Percentiles rank a stretch among this genome's conserved stretches.
Conservation (phyloP, 768 basidiomycete species). For the Rhodotorula toruloides region DNA sequence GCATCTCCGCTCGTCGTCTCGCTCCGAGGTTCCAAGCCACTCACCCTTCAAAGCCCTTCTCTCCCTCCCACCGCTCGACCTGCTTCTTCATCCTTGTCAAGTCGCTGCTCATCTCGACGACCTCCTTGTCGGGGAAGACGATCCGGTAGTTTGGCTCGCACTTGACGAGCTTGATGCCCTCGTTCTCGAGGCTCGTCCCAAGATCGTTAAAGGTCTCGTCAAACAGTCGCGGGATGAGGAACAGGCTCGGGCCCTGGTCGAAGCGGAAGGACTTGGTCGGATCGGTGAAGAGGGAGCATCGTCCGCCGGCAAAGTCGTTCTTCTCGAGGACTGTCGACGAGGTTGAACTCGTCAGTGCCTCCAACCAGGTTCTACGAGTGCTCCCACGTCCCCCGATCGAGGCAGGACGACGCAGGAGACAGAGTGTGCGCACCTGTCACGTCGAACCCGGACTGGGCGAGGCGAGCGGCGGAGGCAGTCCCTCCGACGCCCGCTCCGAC, state of each 20-base stretch:
- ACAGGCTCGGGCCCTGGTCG: constrained; percentile 41
- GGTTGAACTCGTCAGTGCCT: background rate
- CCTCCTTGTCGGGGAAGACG: constrained; percentile 50
- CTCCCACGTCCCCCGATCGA: background rate
- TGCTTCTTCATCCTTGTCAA: constrained; percentile 47
- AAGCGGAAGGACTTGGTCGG: constrained; percentile 47
- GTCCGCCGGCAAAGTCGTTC: constrained; percentile 50
- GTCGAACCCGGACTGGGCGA: constrained; percentile 49
- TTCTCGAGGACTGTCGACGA: constrained; percentile 45
- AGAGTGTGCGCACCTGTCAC: constrained; percentile 41
- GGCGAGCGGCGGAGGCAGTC: constrained; percentile 48
- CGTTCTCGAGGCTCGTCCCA: constrained; percentile 45
- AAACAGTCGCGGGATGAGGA: constrained; percentile 48
- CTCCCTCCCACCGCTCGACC: constrained; percentile 49
- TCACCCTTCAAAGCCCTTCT: constrained; percentile 45
- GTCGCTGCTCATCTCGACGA: constrained; percentile 47
- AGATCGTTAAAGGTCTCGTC: constrained; percentile 49
- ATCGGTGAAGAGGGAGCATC: constrained; percentile 47
- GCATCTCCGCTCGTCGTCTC: background rate
- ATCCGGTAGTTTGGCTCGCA: constrained; percentile 51
- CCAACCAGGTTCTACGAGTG: background rate
- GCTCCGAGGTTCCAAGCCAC: background rate
- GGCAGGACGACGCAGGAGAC: background rate
- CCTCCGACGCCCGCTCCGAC: constrained; percentile 50
- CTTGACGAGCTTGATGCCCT: constrained; percentile 49